A percentile compares a stretch with the other conserved stretches of the same genome.
These are phyloP conservation scores for Piromyces sp. DNA, from an alignment of 192 early-diverging fungal species.

Conservation along the genomic window DNA sequence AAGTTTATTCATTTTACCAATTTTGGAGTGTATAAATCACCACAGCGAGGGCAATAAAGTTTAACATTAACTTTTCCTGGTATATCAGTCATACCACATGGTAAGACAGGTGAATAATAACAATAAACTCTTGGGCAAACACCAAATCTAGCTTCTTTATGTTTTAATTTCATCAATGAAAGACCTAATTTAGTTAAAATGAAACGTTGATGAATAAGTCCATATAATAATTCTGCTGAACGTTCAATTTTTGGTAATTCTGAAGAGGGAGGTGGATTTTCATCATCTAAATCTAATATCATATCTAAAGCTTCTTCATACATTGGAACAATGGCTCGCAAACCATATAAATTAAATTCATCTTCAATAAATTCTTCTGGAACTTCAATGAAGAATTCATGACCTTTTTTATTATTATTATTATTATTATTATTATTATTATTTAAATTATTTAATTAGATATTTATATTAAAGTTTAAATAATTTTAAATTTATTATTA, in stretches of 20 bases:
- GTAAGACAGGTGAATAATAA: constrained; percentile 35
- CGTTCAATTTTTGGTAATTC: constrained; percentile 61
- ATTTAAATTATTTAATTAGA: no score
- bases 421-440: no score
- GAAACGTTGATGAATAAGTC: constrained; percentile 83
- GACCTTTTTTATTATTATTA: no score
- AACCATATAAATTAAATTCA: constrained; percentile 94
- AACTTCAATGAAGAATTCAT: constrained; percentile 63
- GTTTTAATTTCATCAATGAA: constrained; percentile 54
- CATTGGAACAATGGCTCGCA: constrained; percentile 57
- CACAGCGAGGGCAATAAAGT: constrained; percentile 63
- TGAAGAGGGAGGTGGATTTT: constrained; percentile 3
- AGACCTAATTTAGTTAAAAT: constrained; percentile 76
- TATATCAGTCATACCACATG: constrained; percentile 52
- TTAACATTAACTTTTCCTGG: constrained; percentile 50
- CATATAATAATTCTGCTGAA: constrained; percentile 82
- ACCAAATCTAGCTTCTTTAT: constrained; percentile 62
- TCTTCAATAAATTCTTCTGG: constrained; percentile 75
- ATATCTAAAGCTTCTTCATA: constrained; percentile 87
- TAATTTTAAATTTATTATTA: no score
- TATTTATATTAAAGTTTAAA: no score
- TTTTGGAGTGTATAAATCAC: constrained; percentile 53
- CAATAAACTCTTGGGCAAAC: constrained; percentile 56
- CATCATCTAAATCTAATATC: constrained; percentile 77
- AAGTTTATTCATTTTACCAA: no score